Conservation (phyloP, 768 basidiomycete genomes). For the Scleroderma citrinum region DNA sequence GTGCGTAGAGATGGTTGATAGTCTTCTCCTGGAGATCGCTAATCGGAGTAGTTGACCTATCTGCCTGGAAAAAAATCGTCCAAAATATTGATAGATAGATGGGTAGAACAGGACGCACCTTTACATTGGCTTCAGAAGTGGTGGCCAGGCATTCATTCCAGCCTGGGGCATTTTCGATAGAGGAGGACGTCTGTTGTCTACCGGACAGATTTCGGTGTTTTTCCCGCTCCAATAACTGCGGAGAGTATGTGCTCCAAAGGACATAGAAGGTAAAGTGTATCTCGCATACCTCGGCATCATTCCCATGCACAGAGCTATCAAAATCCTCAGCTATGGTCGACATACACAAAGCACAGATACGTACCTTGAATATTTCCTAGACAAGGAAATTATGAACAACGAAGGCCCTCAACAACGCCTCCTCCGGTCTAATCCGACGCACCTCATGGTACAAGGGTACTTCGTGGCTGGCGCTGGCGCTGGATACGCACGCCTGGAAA, state of each 20-base stretch:
- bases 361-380: conserved; percentile 24
- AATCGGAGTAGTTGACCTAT: conserved; percentile 11
- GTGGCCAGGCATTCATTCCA: conserved; percentile 68
- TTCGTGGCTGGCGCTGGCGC: not conserved
- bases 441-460: not conserved
- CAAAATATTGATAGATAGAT: not conserved
- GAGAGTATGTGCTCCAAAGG: not conserved
- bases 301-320: conserved; percentile 52
- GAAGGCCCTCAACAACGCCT: too few species aligned
- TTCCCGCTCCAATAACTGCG: conserved; percentile 44
- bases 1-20: conserved; percentile 10
- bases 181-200: conserved; percentile 42
- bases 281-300: conserved; percentile 43
- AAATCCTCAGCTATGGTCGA: conserved; percentile 1
- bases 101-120: conserved; percentile 32
- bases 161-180: conserved; percentile 52
- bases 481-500: not conserved
- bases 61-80: conserved; percentile 17
- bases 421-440: not conserved
- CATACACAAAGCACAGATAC: not conserved
- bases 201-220: conserved; percentile 46
- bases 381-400: not conserved
- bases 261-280: not conserved
- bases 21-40: conserved; percentile 21
- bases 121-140: conserved; percentile 58